A percentile compares a stretch with the other conserved stretches of the same genome.
Evolutionary conservation across 371 early-diverging fungal species (phyloP).

Genomic region (Mucor lusitanicus): DNA sequence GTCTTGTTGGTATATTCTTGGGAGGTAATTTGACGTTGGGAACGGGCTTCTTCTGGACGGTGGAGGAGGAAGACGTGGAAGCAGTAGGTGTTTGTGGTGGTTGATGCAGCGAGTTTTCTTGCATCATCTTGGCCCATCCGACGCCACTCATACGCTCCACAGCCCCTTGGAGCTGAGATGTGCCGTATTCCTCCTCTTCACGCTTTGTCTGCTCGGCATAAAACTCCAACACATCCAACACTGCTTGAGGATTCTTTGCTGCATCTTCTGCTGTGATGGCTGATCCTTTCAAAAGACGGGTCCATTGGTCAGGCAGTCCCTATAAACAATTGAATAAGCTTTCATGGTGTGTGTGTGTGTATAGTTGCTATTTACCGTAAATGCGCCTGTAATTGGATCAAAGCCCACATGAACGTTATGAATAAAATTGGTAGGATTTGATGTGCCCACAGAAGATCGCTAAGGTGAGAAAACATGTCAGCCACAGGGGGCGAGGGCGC

Average conservation of each 20-base stretch:
- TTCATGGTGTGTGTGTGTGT: background rate
- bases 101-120: conserved; percentile 14
- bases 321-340: conserved; percentile 18
- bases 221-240: conserved; percentile 94
- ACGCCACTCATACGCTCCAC: conserved; percentile 33
- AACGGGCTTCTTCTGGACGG: background rate
- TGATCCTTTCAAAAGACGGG: conserved; percentile 83
- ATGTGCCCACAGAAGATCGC: conserved; percentile 86
- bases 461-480: conserved; percentile 17
- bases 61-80: background rate
- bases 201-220: conserved; percentile 82
- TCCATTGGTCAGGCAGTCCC: conserved; percentile 96
- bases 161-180: conserved; percentile 29
- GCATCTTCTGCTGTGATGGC: conserved; percentile 95
- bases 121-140: conserved; percentile 32
- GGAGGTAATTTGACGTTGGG: conserved; percentile 24
- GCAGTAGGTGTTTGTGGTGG: background rate
- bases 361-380: conserved; percentile 69
- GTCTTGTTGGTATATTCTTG: conserved; percentile 20
- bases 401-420: conserved; percentile 96
- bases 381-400: conserved; percentile 88
- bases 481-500: too few species aligned
- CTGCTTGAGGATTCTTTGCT: conserved; percentile 96
- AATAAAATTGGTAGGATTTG: conserved; percentile 90
- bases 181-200: conserved; percentile 54